These are phyloP conservation scores for Alternaria arbusti DNA, from an alignment of 2,329 filamentous ascomycete genomes.

Conservation along the genomic window DNA sequence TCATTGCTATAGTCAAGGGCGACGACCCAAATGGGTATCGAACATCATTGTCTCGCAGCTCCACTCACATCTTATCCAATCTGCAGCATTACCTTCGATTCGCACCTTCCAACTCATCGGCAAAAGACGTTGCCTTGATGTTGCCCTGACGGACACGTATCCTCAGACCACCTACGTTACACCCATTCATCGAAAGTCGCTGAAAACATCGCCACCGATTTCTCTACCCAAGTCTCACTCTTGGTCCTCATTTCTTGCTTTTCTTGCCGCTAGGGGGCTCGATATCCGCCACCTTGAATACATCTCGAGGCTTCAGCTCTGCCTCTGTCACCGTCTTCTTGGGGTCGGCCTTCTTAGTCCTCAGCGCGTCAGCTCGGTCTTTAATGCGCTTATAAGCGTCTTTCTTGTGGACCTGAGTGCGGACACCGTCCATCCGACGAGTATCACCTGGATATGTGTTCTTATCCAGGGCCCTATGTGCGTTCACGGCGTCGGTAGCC, in stretches of 20 bases:
- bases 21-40: no score
- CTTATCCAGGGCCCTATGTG: not conserved
- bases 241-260: not conserved
- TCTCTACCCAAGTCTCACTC: not conserved
- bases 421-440: not conserved
- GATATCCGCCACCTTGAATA: not conserved
- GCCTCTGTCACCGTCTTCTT: not conserved
- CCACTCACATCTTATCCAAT: accelerated
- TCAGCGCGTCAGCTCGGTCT: not conserved
- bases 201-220: not conserved
- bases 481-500: not conserved
- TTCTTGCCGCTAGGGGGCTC: not conserved
- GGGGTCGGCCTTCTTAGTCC: not conserved
- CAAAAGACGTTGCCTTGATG: not conserved
- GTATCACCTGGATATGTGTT: not conserved
- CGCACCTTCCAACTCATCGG: not conserved
- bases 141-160: not conserved
- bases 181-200: not conserved
- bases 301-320: not conserved
- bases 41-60: accelerated
- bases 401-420: not conserved
- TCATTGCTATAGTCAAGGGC: not conserved
- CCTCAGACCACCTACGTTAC: not conserved
- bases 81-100: not conserved
- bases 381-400: accelerated